phyloP scores from a whole-genome alignment of 371 early-diverging fungal species.

The Smittium mucronatum region DNA sequence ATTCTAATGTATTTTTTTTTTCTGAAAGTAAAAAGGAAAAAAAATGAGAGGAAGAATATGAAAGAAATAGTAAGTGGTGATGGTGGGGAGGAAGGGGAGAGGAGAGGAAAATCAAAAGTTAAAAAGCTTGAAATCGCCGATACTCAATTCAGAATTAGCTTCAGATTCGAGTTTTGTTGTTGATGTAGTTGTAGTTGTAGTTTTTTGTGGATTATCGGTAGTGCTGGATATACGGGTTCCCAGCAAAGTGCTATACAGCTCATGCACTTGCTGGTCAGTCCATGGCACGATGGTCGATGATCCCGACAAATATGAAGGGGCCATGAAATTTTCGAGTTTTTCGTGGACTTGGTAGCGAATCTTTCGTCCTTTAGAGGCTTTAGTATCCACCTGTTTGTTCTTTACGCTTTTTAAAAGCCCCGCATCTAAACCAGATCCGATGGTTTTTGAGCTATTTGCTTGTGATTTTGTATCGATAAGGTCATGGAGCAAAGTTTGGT shows the following conservation, averaged over 20 bases:
- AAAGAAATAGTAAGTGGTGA: no score
- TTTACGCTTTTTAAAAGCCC: slow-evolving; percentile 36
- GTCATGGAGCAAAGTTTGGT: slow-evolving; percentile 81
- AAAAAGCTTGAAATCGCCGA: background rate
- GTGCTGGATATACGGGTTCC: no score
- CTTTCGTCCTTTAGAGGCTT: slow-evolving; percentile 84
- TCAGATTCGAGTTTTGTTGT: background rate
- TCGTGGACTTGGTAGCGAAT: slow-evolving; percentile 85
- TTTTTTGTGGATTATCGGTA: background rate
- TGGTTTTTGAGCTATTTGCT: slow-evolving; percentile 34
- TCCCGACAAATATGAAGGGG: no score
- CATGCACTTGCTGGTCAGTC: background rate
- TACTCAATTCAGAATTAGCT: background rate
- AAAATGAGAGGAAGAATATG: no score
- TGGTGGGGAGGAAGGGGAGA: background rate
- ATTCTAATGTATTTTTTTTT: no score
- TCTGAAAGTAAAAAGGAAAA: no score
- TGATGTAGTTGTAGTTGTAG: background rate
- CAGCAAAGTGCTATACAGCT: background rate
- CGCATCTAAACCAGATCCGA: background rate
- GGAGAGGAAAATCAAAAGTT: background rate
- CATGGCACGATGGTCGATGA: background rate
- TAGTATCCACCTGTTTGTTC: slow-evolving; percentile 51
- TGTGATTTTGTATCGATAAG: slow-evolving; percentile 84
- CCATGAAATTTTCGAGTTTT: slow-evolving; percentile 90